Base-by-base conservation (phyloP, 306 rosid species). In the Prosopis cineraria region DNA sequence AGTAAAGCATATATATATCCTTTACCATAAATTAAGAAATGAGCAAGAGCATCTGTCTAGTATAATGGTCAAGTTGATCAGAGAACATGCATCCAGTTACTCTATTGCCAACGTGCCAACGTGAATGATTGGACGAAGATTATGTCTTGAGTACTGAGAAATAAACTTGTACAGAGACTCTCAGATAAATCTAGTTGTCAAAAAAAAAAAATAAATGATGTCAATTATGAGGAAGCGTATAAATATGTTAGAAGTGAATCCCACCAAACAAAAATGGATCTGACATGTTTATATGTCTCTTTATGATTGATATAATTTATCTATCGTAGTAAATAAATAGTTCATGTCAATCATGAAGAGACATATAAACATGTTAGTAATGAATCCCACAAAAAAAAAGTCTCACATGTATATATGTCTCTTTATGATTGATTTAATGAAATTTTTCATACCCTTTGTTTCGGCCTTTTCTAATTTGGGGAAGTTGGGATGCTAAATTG, bases 401-500 rank as follows among this genome's bases (percentile, higher is more conserved):
- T 33, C 12, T 62, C 24, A 31, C 19, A 31, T 8, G 14, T 7
- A 6, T 31, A 33, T 19, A 62, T 33, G 7, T 62, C 37, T 0
- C 39, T 5, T 59, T 14, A 14, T 50, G 24, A 52, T 52, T 52
- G 25, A n/a, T 52, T n/a, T 52, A 8, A n/a, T n/a, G 5, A 13
- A n/a, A n/a, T 6, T 24, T 6, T n/a, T 17, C 10, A 36, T 60
- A 52, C 16, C 36, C 39, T 11, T 63, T 37, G 31, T 47, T 19
- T 48, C 7, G 59, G 29, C 37, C 47, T 74, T 36, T 67, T 20
- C 36, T 41, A n/a, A 45, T 59, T 47, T 47, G 30, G 41, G 30
- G 48, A 33, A 36, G 68, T 81, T 39, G 66, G 63, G 52, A 53
- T 70, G 69, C 69, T 70, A 40, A 70, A 63, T n/a, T 63, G 17